A percentile compares a stretch with the other conserved stretches of the same genome.
Evolutionary conservation across 176 grass and related monocot genomes (phyloP).

Genomic region (Avena eriantha): DNA sequence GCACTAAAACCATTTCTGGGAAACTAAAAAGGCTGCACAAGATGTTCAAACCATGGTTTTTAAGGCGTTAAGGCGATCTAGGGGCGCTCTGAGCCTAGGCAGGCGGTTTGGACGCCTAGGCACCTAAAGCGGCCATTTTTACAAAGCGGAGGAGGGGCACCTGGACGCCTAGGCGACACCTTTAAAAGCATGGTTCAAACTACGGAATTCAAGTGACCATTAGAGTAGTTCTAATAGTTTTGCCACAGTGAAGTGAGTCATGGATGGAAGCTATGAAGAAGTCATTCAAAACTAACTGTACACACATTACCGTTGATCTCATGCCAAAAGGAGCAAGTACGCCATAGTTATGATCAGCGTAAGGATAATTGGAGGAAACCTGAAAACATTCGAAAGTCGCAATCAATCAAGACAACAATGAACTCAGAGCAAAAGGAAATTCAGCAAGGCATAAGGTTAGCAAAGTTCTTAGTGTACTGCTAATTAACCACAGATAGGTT

Average conservation of each 20-base stretch:
- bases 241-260: not conserved
- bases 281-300: conserved; percentile 29
- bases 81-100: no score
- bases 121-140: no score
- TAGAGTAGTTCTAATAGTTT: not conserved
- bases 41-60: conserved; percentile 27
- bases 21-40: not conserved
- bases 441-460: conserved; percentile 9
- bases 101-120: no score
- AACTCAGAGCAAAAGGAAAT: conserved; percentile 15
- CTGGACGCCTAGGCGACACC: no score
- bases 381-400: conserved; percentile 26
- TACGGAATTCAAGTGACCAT: not conserved
- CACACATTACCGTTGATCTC: conserved; percentile 59
- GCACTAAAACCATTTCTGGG: conserved; percentile 11
- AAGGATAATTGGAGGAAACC: conserved; percentile 62
- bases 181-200: no score
- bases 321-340: conserved; percentile 61
- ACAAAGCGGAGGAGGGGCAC: no score
- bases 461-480: not conserved
- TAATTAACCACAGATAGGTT: conserved; percentile 3
- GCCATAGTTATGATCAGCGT: conserved; percentile 70
- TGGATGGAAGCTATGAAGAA: conserved; percentile 4
- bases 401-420: not conserved
- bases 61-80: no score